Conservation (phyloP, 345 rosid genomes). For the Arabidopsis arenosa region DNA sequence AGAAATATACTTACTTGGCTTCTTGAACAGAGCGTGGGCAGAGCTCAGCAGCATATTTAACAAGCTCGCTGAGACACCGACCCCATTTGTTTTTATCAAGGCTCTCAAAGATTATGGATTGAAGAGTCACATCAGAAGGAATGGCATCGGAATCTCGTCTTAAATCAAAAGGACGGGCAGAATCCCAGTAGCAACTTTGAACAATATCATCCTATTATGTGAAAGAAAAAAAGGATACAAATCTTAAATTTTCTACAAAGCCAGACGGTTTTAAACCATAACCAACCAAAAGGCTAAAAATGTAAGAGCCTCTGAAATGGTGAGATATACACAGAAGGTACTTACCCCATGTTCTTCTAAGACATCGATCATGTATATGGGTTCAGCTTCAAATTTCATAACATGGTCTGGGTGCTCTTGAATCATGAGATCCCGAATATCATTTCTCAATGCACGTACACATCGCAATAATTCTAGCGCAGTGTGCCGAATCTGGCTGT, state of each 20-base stretch:
- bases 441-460: slow-evolving; percentile 94
- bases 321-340: slow-evolving; percentile 31
- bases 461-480: slow-evolving; percentile 95
- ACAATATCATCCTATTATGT: slow-evolving; percentile 90
- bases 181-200: slow-evolving; percentile 96
- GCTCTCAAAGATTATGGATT: slow-evolving; percentile 90
- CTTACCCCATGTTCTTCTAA: slow-evolving; percentile 98
- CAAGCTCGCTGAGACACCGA: slow-evolving; percentile 92
- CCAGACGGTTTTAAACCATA: slow-evolving; percentile 24
- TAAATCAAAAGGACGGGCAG: slow-evolving; percentile 90
- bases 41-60: slow-evolving; percentile 92
- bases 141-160: slow-evolving; percentile 88
- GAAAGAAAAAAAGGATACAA: slow-evolving; percentile 1
- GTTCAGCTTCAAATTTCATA: slow-evolving; percentile 78
- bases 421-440: slow-evolving; percentile 66
- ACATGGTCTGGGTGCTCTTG: slow-evolving; percentile 65
- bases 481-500: slow-evolving; percentile 96
- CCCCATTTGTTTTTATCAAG: slow-evolving; percentile 99
- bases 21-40: slow-evolving; percentile 95
- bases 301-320: slow-evolving; percentile 13
- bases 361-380: slow-evolving; percentile 91
- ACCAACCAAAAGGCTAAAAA: slow-evolving; percentile 28
- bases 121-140: slow-evolving; percentile 94
- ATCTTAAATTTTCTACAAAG: slow-evolving; percentile 24
- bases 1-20: slow-evolving; percentile 73